Evolutionary conservation across 192 early-diverging fungal species (phyloP), one percentile per base, ranked within the genome.

Genomic region (Powellomyces hirtus): DNA sequence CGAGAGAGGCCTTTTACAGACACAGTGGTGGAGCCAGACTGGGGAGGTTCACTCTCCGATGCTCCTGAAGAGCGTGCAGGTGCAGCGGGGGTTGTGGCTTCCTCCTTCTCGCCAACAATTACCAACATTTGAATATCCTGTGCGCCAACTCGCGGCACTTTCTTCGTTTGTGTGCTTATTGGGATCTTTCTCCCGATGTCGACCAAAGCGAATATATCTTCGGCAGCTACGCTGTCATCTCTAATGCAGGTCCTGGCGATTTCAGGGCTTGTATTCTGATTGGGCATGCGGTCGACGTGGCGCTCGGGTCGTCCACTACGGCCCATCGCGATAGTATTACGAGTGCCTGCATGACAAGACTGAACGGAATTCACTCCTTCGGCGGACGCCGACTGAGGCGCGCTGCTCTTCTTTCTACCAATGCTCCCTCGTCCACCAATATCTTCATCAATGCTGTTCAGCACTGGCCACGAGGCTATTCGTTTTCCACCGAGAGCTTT

Each of bases 171-270:
- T 14, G 2, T 24, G 46, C n/a, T 16, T 24, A 24, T 18, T 2
- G 46, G 26, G 26, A 49, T 49, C 14, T 3, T 49, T 2, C 45
- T 8, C 5, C 62, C 62, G 18, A 64, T 64, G 30, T 64, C 46
- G 29, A 64, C 22, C 8, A 64, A 30, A 0, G 62, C 62, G 7
- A 24, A 14, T 16, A 64, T 64, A 31, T 64, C 62, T 64, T 64
- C 62, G 5, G 62, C 62, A 0, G 45, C 62, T 13, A 27, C 20
- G 26, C 2, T 14, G 6, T 64, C 62, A 51, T 64, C 46, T 26
- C 62, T 22, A 22, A 64, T 16, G 34, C 44, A 64, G 16, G n/a
- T 24, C n/a, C 46, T 18, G 26, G 46, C 26, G 4, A 49, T 49
- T 49, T 18, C 5, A 24, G 46, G 46, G n/a, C 2, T 24, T 49